These are phyloP conservation scores for Russula emetica DNA, from an alignment of 768 basidiomycete genomes.

Conservation along the genomic window DNA sequence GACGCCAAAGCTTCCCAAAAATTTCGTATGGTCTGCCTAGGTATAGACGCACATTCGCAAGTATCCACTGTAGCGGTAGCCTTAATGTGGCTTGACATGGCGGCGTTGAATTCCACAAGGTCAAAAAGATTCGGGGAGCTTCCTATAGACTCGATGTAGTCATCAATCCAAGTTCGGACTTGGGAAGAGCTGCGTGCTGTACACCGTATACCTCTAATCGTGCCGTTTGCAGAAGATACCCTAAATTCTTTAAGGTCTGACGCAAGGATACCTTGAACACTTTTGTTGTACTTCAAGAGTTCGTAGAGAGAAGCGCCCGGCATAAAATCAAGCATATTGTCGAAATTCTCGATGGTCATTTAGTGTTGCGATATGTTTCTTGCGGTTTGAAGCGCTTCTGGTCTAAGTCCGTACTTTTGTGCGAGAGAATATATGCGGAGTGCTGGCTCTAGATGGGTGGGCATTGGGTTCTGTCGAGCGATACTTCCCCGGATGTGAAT, in stretches of 20 bases:
- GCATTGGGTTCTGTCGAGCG: not conserved
- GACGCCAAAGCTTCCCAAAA: constrained; percentile 6
- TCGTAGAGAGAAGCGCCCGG: constrained; percentile 2
- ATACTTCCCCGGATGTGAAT: not conserved
- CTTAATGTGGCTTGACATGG: not conserved
- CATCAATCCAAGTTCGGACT: no score
- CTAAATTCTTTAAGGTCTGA: constrained; percentile 1
- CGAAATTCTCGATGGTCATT: not conserved
- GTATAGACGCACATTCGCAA: not conserved
- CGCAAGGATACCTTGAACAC: not conserved
- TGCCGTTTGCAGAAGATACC: not conserved
- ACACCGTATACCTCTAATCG: not conserved
- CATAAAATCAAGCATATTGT: not conserved
- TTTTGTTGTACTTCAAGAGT: constrained; percentile 11
- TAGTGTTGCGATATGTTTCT: not conserved
- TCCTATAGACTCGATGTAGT: no score
- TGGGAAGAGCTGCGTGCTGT: not conserved
- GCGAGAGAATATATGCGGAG: not conserved
- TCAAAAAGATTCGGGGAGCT: constrained; percentile 6
- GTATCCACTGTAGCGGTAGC: not conserved
- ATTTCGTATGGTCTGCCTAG: not conserved
- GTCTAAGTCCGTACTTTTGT: not conserved
- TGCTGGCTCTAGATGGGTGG: no score
- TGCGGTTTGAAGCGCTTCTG: not conserved
- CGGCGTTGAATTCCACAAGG: not conserved